These are phyloP conservation scores for Spergularia marina DNA, from an alignment of 148 eudicot genomes.

Conservation along the genomic window DNA sequence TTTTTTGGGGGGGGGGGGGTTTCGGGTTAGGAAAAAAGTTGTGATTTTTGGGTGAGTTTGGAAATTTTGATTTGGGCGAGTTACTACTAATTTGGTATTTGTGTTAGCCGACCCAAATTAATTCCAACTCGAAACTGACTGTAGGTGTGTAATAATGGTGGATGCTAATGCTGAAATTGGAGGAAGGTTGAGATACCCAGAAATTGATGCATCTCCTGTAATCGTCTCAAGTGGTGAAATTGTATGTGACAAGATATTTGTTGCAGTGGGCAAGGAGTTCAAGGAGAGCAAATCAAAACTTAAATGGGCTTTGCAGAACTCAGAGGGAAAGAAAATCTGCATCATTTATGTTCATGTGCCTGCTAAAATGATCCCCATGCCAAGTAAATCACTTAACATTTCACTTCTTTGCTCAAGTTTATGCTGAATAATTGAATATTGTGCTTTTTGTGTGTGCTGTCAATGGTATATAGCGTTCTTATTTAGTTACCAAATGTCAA, in stretches of 20 bases:
- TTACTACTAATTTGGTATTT: not conserved
- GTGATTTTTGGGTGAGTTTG: too few relatives aligned
- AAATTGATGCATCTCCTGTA: slow-evolving; percentile 17
- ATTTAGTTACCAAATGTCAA: not conserved
- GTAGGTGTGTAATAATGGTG: not conserved
- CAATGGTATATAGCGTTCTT: not conserved
- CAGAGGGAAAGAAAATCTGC: slow-evolving; percentile 37
- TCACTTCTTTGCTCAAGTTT: not conserved
- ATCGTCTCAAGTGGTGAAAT: slow-evolving; percentile 31
- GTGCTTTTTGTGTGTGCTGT: not conserved
- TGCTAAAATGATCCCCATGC: slow-evolving; percentile 39
- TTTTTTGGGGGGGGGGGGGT: not conserved
- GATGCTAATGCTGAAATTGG: slow-evolving; percentile 9
- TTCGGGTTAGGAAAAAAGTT: not conserved
- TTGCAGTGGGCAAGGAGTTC: slow-evolving; percentile 39
- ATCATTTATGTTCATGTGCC: slow-evolving; percentile 45
- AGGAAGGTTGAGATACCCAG: slow-evolving; percentile 28
- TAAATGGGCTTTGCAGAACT: slow-evolving; percentile 43
- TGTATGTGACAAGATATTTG: slow-evolving; percentile 44
- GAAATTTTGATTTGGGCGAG: too few relatives aligned
- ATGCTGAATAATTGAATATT: not conserved
- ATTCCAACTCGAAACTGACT: not conserved
- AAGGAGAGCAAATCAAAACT: slow-evolving; percentile 33
- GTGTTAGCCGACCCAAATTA: not conserved
- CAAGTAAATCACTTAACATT: slow-evolving; percentile 26